Evolutionary conservation across 2,329 filamentous ascomycete species (phyloP).

Genomic region (Aspergillus vadensis): DNA sequence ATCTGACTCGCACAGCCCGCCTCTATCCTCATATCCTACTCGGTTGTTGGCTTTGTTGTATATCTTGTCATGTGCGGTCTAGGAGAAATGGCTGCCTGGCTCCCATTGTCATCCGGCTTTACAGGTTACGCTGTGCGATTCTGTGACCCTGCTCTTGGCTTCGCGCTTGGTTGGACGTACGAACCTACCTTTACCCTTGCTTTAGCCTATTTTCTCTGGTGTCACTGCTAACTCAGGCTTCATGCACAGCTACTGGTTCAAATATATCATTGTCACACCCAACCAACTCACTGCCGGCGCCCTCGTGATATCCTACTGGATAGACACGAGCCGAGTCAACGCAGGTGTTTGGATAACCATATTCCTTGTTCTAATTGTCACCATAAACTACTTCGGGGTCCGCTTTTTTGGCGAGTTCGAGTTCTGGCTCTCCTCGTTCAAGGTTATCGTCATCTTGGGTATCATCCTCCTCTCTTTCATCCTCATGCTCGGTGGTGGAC

Average conservation of each 20-base stretch:
- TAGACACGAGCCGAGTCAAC: slow-evolving; percentile 65
- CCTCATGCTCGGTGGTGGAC: slow-evolving; percentile 66
- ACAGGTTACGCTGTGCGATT: slow-evolving; percentile 79
- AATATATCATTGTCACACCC: slow-evolving; percentile 81
- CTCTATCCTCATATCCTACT: slow-evolving; percentile 48
- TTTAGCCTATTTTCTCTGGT: slow-evolving; percentile 15
- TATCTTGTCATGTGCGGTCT: slow-evolving; percentile 80
- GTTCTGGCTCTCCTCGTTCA: slow-evolving; percentile 63
- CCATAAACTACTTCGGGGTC: slow-evolving; percentile 72
- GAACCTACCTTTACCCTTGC: slow-evolving; percentile 7
- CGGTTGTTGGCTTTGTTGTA: slow-evolving; percentile 59
- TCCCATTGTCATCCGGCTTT: slow-evolving; percentile 77
- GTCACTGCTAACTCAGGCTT: slow-evolving; percentile 4
- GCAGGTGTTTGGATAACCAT: slow-evolving; percentile 78
- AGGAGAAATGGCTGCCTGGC: slow-evolving; percentile 82
- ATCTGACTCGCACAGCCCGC: slow-evolving; percentile 33
- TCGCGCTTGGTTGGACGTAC: slow-evolving; percentile 72
- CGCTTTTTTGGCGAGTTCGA: slow-evolving; percentile 70
- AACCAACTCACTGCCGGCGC: slow-evolving; percentile 82
- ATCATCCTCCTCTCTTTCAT: slow-evolving; percentile 67
- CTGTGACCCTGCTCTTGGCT: slow-evolving; percentile 78
- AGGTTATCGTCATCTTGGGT: slow-evolving; percentile 66
- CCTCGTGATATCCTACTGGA: slow-evolving; percentile 78
- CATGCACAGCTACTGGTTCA: slow-evolving; percentile 59
- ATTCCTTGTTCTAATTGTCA: slow-evolving; percentile 63